A percentile compares a stretch with the other conserved stretches of the same genome.
Evolutionary conservation across 257 asterid genomes (phyloP).

Genomic region (Salvia hispanica): DNA sequence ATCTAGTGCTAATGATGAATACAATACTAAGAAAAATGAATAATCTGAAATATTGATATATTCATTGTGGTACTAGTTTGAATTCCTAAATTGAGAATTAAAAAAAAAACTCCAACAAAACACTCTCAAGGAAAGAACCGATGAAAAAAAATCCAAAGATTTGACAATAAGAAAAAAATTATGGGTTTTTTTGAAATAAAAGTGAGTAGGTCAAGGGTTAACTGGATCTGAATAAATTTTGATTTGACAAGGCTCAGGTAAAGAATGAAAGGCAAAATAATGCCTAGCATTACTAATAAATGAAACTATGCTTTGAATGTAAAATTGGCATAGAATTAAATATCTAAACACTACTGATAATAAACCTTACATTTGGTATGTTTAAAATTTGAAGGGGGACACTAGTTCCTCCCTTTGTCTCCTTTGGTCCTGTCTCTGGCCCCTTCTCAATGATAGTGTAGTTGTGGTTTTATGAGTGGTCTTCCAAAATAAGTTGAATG

Average conservation of each 20-base stretch:
- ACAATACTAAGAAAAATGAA: background rate
- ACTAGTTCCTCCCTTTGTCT: background rate
- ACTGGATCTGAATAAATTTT: background rate
- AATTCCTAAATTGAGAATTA: background rate
- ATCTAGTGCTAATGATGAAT: background rate
- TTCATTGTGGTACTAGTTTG: background rate
- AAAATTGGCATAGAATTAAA: too few species aligned
- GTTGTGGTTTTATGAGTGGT: conserved; percentile 18
- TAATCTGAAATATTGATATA: too few species aligned
- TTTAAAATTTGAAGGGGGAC: background rate
- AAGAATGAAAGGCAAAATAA: too few species aligned
- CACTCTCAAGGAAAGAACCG: background rate
- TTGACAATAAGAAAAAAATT: background rate
- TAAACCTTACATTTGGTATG: too few species aligned
- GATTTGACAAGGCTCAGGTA: background rate
- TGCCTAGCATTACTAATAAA: too few species aligned
- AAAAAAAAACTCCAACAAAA: background rate
- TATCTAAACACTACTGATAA: too few species aligned
- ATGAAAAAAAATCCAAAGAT: background rate
- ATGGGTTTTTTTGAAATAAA: background rate
- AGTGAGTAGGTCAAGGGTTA: background rate
- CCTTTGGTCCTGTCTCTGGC: background rate
- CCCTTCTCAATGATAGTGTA: background rate
- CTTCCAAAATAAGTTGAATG: conserved; percentile 17
- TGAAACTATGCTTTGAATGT: too few species aligned